phyloP scores from a whole-genome alignment of 768 basidiomycete genomes.

The Pleurotus djamor region DNA sequence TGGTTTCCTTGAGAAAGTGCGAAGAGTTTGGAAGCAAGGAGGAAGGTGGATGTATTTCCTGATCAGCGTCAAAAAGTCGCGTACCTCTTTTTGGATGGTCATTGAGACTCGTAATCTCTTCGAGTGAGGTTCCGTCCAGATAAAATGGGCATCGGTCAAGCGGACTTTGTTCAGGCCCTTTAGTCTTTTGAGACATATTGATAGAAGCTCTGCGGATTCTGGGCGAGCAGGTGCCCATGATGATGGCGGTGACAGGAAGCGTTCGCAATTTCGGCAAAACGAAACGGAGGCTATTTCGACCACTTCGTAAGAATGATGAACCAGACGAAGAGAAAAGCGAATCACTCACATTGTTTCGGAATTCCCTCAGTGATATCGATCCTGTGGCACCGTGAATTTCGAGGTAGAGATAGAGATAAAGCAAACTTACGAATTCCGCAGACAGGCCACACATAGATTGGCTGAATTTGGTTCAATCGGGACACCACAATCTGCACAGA shows the following conservation, averaged over 20 bases:
- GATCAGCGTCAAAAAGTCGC: too few relatives aligned
- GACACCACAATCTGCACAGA: constrained; percentile 91
- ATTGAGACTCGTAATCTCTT: constrained; percentile 90
- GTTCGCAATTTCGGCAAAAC: constrained; percentile 95
- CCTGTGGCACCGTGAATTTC: too few relatives aligned
- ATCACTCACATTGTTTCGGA: constrained; percentile 75
- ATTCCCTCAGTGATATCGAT: constrained; percentile 99
- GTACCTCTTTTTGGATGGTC: constrained; percentile 98
- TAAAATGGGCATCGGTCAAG: constrained; percentile 96
- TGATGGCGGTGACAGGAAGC: constrained; percentile 88
- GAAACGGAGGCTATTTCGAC: constrained; percentile 91
- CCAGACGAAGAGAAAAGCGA: too few relatives aligned
- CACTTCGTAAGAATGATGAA: too few relatives aligned
- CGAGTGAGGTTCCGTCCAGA: constrained; percentile 99
- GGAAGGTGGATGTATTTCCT: too few relatives aligned
- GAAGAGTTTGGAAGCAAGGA: too few relatives aligned
- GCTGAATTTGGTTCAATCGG: constrained; percentile 91
- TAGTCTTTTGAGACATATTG: constrained; percentile 92
- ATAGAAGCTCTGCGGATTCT: constrained; percentile 91
- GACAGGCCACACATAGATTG: constrained; percentile 86
- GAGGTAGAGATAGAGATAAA: too few relatives aligned
- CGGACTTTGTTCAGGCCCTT: constrained; percentile 94
- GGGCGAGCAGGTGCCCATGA: constrained; percentile 85
- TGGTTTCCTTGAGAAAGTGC: too few relatives aligned
- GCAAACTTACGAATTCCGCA: constrained; percentile 92